These are phyloP conservation scores for Lactuca sativa DNA, from an alignment of 129 eudicot genomes.

Conservation along the genomic window DNA sequence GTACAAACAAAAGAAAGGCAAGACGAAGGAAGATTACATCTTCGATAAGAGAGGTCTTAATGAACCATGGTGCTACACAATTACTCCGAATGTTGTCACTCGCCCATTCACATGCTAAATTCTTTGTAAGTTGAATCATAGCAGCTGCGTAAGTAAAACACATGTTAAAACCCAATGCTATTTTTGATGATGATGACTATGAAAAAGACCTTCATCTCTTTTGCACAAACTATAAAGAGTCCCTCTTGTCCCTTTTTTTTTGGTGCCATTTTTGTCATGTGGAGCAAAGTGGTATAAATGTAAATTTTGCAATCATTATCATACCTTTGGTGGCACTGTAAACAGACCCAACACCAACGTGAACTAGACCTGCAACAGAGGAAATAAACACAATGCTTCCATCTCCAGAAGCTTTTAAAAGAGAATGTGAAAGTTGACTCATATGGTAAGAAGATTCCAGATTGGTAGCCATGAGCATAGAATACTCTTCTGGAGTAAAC, in stretches of 20 bases:
- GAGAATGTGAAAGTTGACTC: slow-evolving; percentile 44
- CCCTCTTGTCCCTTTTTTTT: too few relatives aligned
- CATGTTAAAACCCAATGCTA: too few relatives aligned
- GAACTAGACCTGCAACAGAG: slow-evolving; percentile 35
- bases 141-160: slow-evolving; percentile 50
- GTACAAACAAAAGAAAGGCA: not conserved
- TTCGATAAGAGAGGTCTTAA: slow-evolving; percentile 70
- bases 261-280: too few relatives aligned
- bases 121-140: slow-evolving; percentile 78
- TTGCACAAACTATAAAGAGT: too few relatives aligned
- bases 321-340: slow-evolving; percentile 47
- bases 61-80: slow-evolving; percentile 88
- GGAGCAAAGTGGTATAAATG: too few relatives aligned
- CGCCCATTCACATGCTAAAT: slow-evolving; percentile 98
- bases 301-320: not conserved
- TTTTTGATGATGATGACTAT: too few relatives aligned
- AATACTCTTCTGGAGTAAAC: slow-evolving; percentile 34
- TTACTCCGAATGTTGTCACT: slow-evolving; percentile 70
- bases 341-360: slow-evolving; percentile 22
- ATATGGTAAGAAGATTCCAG: slow-evolving; percentile 40
- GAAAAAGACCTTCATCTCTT: too few relatives aligned
- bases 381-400: slow-evolving; percentile 47
- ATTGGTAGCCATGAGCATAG: slow-evolving; percentile 41
- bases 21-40: slow-evolving; percentile 39
- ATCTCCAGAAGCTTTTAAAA: slow-evolving; percentile 36